Evolutionary conservation across 257 asterid genomes (phyloP), one percentile per base, ranked within the genome.

Genomic region (Leonotis leonurus): DNA sequence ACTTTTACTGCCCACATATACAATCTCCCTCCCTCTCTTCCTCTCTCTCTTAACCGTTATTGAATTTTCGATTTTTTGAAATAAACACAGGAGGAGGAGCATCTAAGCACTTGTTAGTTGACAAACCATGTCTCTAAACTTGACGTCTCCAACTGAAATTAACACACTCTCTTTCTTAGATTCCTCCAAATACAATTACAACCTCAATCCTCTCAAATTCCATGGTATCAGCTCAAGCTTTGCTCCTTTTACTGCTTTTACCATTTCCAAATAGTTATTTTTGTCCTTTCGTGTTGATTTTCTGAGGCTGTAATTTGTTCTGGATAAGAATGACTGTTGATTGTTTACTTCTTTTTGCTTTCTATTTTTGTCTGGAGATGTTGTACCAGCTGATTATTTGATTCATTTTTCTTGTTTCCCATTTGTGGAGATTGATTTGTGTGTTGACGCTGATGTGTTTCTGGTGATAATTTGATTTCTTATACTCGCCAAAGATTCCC

Each of bases 101-200:
- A n/a, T n/a, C n/a, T n/a, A n/a, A n/a, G n/a, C n/a, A n/a, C 36
- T 13, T 29, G 27, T n/a, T n/a, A n/a, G n/a, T n/a, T 45, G 62
- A 32, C 18, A 39, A 73, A 56, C 22, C 40, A 70, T 75, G 77
- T 69, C 77, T 67, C 71, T 92, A 44, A 89, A 84, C 79, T 69
- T 86, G 79, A 59, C 77, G 1, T 69, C 95, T 16, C 93, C 89
- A 4, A 48, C 89, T 67, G 95, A 92, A 69, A 71, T 86, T 61
- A 89, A 81, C 83, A 13, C 89, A 14, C 71, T 81, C 18, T 86
- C 97, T 30, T 92, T 92, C 87, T 80, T 81, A 81, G 95, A 89
- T 24, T 75, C 86, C 50, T 80, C 90, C 44, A 92, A 84, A 69
- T 75, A 85, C 56, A 80, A 52, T 70, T 79, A 65, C 83, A 81